These are phyloP conservation scores for Colletotrichum sp. DNA, from an alignment of 2,329 filamentous ascomycete species.

Conservation along the genomic window DNA sequence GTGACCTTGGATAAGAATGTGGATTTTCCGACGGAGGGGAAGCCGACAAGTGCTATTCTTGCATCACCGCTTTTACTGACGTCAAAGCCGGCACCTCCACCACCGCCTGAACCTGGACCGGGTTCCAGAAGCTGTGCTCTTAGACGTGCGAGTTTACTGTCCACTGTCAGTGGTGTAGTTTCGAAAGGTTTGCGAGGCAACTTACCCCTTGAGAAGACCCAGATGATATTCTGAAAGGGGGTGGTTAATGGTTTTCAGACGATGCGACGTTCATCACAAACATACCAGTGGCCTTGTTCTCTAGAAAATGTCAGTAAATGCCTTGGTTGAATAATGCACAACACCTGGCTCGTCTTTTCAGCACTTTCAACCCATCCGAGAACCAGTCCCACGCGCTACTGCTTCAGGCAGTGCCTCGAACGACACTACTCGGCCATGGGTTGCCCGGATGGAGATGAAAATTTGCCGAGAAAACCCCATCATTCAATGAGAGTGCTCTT, in stretches of 20 bases:
- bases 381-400: background rate
- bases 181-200: background rate
- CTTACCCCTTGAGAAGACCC: constrained; percentile 93
- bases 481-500: constrained; percentile 38
- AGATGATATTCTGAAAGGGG: constrained; percentile 85
- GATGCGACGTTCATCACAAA: constrained; percentile 22
- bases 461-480: too few species aligned
- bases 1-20: constrained; percentile 99
- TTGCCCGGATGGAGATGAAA: background rate
- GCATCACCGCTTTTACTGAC: constrained; percentile 97
- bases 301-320: constrained; percentile 53
- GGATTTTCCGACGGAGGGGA: constrained; percentile 97
- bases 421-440: background rate
- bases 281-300: constrained; percentile 98
- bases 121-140: constrained; percentile 95
- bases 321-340: background rate
- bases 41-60: constrained; percentile 96
- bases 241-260: background rate
- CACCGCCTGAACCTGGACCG: constrained; percentile 76
- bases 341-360: background rate
- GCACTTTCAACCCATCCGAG: background rate
- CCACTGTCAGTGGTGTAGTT: background rate
- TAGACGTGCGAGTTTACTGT: constrained; percentile 91
- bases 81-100: constrained; percentile 85
- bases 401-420: background rate